phyloP scores from a whole-genome alignment of 177 flowering plant species.

The Vitis hybrid region DNA sequence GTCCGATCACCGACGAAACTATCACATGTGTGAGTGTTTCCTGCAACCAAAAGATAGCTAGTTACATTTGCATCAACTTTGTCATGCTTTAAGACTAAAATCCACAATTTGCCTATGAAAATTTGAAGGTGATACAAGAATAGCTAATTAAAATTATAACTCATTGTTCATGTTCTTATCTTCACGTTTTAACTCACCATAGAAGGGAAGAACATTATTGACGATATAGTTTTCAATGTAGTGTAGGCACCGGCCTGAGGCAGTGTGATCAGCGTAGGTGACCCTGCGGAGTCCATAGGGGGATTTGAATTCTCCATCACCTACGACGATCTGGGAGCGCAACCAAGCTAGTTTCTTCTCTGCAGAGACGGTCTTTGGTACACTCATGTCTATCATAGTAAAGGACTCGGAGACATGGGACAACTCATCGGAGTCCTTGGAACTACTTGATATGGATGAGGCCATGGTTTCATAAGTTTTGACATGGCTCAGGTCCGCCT shows the following conservation, averaged over 20 bases:
- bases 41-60: slow-evolving; percentile 19
- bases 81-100: too few relatives aligned
- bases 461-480: too few relatives aligned
- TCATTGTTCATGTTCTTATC: too few relatives aligned
- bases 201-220: slow-evolving; percentile 57
- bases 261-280: slow-evolving; percentile 79
- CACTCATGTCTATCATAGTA: slow-evolving; percentile 18
- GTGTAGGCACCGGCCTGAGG: slow-evolving; percentile 60
- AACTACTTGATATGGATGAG: not conserved
- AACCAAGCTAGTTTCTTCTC: slow-evolving; percentile 54
- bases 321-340: slow-evolving; percentile 58
- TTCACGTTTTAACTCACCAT: slow-evolving; percentile 36
- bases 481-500: too few relatives aligned
- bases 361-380: slow-evolving; percentile 6
- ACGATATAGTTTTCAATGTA: slow-evolving; percentile 58
- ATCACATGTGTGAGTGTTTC: slow-evolving; percentile 75
- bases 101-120: not conserved
- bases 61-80: too few relatives aligned
- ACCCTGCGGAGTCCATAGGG: slow-evolving; percentile 60
- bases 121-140: not conserved
- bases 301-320: slow-evolving; percentile 38
- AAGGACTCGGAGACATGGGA: slow-evolving; percentile 5
- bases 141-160: not conserved
- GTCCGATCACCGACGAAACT: slow-evolving; percentile 66
- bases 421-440: not conserved